phyloP scores from a whole-genome alignment of 2,329 filamentous ascomycete species.

The Sporothrix mexicana region DNA sequence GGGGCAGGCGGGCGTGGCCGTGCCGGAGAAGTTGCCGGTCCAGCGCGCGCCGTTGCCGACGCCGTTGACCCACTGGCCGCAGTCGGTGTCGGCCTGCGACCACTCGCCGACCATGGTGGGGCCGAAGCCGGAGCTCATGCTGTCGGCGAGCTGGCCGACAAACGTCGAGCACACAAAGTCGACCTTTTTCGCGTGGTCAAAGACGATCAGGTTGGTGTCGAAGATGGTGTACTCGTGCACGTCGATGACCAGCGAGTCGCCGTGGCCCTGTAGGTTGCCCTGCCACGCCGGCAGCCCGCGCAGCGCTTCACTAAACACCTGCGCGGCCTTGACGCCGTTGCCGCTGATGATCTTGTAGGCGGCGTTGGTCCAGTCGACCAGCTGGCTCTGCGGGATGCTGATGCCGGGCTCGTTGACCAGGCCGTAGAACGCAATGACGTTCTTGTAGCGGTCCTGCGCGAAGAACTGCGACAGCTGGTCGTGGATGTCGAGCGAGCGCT shows the following conservation, averaged over 20 bases:
- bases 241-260: conserved; percentile 81
- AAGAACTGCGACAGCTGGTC: conserved; percentile 90
- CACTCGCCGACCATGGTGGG: conserved; percentile 96
- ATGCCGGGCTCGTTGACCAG: conserved; percentile 94
- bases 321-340: conserved; percentile 73
- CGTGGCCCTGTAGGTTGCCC: conserved; percentile 67
- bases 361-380: conserved; percentile 78
- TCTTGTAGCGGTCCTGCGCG: conserved; percentile 88
- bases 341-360: conserved; percentile 74
- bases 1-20: conserved; percentile 77
- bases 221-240: conserved; percentile 99
- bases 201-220: conserved; percentile 83
- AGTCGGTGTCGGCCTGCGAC: conserved; percentile 97
- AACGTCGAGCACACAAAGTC: conserved; percentile 89
- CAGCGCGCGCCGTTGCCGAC: conserved; percentile 87
- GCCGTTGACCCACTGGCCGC: conserved; percentile 84
- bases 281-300: conserved; percentile 91
- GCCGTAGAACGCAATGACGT: conserved; percentile 90
- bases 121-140: conserved; percentile 83
- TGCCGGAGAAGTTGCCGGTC: conserved; percentile 82
- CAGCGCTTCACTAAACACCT: conserved; percentile 95
- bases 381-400: conserved; percentile 70
- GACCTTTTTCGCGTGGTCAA: conserved; percentile 82
- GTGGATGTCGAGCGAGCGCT: conserved; percentile 86
- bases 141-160: conserved; percentile 76